phyloP scores from a whole-genome alignment of 2,329 filamentous ascomycete species.

The Fusarium albidum region DNA sequence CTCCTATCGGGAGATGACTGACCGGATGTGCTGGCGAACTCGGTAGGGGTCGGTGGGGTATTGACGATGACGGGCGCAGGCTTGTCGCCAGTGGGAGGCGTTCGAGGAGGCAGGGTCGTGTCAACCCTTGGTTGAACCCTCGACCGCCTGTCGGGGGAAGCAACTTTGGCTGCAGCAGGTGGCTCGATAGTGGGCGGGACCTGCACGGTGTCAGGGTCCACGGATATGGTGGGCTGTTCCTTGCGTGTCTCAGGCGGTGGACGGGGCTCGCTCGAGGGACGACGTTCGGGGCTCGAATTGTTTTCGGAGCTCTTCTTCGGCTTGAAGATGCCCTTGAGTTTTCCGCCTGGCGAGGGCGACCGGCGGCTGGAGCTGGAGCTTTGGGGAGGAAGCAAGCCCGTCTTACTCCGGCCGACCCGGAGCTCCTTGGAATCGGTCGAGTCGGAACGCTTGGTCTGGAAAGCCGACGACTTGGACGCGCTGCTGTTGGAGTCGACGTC shows the following conservation, averaged over 20 bases:
- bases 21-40: slow-evolving; percentile 42
- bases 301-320: slow-evolving; percentile 34
- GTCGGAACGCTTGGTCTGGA: slow-evolving; percentile 36
- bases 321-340: slow-evolving; percentile 72
- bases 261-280: slow-evolving; percentile 25
- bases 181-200: slow-evolving; percentile 39
- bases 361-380: slow-evolving; percentile 60
- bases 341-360: slow-evolving; percentile 74
- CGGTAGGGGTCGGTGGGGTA: slow-evolving; percentile 71
- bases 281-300: slow-evolving; percentile 36
- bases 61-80: slow-evolving; percentile 67
- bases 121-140: slow-evolving; percentile 43
- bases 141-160: slow-evolving; percentile 40
- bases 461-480: slow-evolving; percentile 37
- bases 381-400: slow-evolving; percentile 38
- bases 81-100: slow-evolving; percentile 56
- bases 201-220: slow-evolving; percentile 30
- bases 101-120: slow-evolving; percentile 50
- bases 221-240: slow-evolving; percentile 32
- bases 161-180: slow-evolving; percentile 42
- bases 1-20: slow-evolving; percentile 42
- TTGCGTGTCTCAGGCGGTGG: slow-evolving; percentile 26
- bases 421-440: slow-evolving; percentile 36
- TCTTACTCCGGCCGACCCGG: slow-evolving; percentile 40
- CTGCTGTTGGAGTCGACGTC: slow-evolving; percentile 39